These are phyloP conservation scores for Lagerstroemia speciosa DNA, from an alignment of 345 rosid genomes.

Conservation along the genomic window DNA sequence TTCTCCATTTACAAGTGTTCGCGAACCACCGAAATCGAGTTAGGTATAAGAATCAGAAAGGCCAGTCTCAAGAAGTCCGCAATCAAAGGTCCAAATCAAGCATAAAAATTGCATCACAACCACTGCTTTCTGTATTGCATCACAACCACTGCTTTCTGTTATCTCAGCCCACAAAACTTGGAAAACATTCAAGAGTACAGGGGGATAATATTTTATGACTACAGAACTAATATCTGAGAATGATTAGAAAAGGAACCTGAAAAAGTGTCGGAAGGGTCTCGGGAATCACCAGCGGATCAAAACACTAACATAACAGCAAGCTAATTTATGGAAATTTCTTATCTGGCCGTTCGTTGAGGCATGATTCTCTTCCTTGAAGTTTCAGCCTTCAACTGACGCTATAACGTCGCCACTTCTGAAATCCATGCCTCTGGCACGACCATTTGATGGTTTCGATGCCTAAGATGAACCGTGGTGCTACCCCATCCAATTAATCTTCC, in stretches of 20 bases:
- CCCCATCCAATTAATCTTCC: constrained; percentile 37
- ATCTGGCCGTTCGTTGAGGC: neutral
- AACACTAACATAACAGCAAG: neutral
- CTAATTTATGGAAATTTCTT: neutral
- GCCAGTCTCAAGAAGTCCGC: neutral
- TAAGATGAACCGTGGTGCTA: neutral
- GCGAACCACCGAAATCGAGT: neutral
- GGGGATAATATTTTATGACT: neutral
- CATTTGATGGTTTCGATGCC: neutral
- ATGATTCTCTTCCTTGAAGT: neutral
- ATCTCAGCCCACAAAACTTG: neutral
- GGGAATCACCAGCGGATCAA: neutral
- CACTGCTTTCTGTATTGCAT: neutral
- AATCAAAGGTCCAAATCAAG: no score
- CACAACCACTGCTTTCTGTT: neutral
- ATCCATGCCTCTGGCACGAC: neutral
- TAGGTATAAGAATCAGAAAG: neutral
- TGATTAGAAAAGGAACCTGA: neutral
- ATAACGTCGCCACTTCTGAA: neutral
- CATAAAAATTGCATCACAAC: neutral
- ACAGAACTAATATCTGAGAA: neutral
- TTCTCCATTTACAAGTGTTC: no score
- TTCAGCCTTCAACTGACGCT: neutral
- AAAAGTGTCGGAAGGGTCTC: neutral
- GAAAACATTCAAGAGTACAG: neutral